phyloP scores from a whole-genome alignment of 139 green algal genomes.

The Dunaliella primolecta region DNA sequence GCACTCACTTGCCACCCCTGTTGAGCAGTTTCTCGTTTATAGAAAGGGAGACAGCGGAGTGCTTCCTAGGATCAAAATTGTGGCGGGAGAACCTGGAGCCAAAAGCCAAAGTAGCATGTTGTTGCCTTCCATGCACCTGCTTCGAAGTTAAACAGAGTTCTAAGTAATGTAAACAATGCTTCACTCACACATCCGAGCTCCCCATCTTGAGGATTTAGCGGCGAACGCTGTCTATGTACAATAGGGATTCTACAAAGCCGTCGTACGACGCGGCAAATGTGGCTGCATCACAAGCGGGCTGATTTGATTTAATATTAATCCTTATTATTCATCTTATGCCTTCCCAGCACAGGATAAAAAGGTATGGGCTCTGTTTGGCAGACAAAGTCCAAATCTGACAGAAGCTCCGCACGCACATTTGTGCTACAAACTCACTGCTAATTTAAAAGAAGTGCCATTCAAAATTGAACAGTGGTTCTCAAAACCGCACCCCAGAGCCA shows the following conservation, averaged over 20 bases:
- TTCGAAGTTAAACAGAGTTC: too few species aligned
- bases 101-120: neutral
- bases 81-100: slow-evolving; percentile 7
- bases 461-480: too few species aligned
- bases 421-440: too few species aligned
- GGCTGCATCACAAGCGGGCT: neutral
- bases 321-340: neutral
- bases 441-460: too few species aligned
- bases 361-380: neutral
- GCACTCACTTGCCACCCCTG: neutral
- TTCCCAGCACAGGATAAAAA: neutral
- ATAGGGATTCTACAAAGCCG: neutral
- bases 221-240: neutral
- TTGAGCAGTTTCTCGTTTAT: neutral
- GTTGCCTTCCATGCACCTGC: neutral
- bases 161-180: too few species aligned
- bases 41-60: neutral
- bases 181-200: neutral
- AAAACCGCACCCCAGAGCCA: too few species aligned
- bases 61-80: slow-evolving; percentile 18
- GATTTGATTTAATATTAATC: neutral
- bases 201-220: neutral
- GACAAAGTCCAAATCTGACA: too few species aligned
- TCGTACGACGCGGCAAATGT: neutral
- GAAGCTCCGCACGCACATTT: too few species aligned